phyloP scores from a whole-genome alignment of 2,329 filamentous ascomycete species.

The Plenodomus lindquistii region DNA sequence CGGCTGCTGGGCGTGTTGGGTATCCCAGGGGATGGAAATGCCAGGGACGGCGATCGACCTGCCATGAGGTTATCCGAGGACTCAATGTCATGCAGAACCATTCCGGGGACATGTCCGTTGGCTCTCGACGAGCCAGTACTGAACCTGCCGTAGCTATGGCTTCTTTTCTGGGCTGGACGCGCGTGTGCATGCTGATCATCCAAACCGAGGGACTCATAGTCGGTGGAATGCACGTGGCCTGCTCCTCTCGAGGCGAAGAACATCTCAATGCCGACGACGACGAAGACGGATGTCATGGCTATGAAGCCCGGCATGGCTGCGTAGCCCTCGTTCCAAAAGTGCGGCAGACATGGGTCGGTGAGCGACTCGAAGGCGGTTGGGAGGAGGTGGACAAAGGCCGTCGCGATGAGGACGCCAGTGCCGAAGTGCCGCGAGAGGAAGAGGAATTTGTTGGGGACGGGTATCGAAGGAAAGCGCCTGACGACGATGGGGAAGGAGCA shows the following conservation, averaged over 20 bases:
- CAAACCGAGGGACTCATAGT: slow-evolving; percentile 52
- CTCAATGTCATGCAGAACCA: slow-evolving; percentile 36
- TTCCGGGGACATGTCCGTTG: slow-evolving; percentile 33
- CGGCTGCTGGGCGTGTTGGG: slow-evolving; percentile 11
- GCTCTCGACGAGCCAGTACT: slow-evolving; percentile 19
- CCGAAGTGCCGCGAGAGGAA: slow-evolving; percentile 48
- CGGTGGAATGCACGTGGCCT: slow-evolving; percentile 60
- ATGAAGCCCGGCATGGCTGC: slow-evolving; percentile 46
- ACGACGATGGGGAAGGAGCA: slow-evolving; percentile 48
- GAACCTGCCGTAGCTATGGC: slow-evolving; percentile 39
- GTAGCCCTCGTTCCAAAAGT: slow-evolving; percentile 46
- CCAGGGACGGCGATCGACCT: slow-evolving; percentile 38
- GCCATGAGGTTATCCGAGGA: slow-evolving; percentile 40
- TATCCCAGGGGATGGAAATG: slow-evolving; percentile 26
- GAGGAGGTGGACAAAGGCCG: slow-evolving; percentile 48
- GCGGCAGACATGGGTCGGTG: slow-evolving; percentile 45
- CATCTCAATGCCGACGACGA: slow-evolving; percentile 85
- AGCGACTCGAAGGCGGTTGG: slow-evolving; percentile 47
- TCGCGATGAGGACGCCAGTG: slow-evolving; percentile 47
- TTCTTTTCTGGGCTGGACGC: slow-evolving; percentile 32
- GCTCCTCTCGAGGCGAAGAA: slow-evolving; percentile 76
- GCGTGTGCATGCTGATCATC: slow-evolving; percentile 20
- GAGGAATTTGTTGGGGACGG: slow-evolving; percentile 45
- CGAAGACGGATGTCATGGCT: slow-evolving; percentile 48
- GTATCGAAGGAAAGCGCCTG: slow-evolving; percentile 43